Base-by-base conservation (phyloP, 1,284 basidiomycete genomes). In the Phaffia rhodozyma region DNA sequence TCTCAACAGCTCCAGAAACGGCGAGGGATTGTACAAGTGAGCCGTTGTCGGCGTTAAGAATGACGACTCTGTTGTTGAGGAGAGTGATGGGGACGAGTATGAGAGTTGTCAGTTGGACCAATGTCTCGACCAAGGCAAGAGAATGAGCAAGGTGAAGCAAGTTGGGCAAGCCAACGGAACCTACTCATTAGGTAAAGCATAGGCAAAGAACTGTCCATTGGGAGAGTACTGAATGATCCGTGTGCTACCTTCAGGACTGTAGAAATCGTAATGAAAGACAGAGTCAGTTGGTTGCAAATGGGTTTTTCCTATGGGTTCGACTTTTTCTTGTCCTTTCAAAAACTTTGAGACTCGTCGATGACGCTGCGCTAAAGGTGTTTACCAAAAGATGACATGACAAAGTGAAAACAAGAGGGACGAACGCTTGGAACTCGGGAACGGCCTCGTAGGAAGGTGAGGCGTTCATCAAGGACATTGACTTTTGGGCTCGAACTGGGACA, bases 131-230 rank as follows among this genome's bases (percentile, higher is more conserved):
- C 32, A 5, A 20, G n/a, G 30, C 27, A 58, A 43, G 21, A 21
- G 16, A 47, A 30, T 34, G 4, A 23, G 25, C 20, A 38, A 47
- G 38, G 21, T 5, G 27, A 53, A 38, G 32, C 18, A 3, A 27
- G 9, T 20, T 7, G 21, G 43, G 9, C 25, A 55, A 30, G 34
- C n/a, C 20, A 21, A n/a, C 50, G 38, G 50, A 61, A 81, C 86
- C 72, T 68, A 90, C 86, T 79, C 78, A 65, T 80, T 80, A 38
- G 88, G 84, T 70, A 91, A 79, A 61, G 86, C 86, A 75, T 90
- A 90, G 54, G 91, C 91, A 71, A 87, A 88, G 69, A 89, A 81
- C 72, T 87, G 82, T 70, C 94, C 94, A 73, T 97, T 87, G 61
- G 82, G 80, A 71, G 89, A 93, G 78, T 97, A 97, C 70, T 83